Evolutionary conservation across 768 basidiomycete genomes (phyloP).

Genomic region (Mycena venus): DNA sequence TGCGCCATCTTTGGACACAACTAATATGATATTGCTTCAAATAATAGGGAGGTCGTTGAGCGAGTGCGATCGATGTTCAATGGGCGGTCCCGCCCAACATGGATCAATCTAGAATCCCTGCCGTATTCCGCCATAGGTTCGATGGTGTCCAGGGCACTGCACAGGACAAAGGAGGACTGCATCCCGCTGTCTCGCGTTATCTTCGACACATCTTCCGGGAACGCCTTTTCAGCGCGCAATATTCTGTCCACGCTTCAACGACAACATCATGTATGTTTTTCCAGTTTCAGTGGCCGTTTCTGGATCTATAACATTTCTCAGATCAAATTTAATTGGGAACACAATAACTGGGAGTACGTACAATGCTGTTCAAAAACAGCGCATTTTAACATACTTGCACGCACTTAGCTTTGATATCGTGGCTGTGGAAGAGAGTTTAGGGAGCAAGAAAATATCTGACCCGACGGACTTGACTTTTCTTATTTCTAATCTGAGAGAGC

Average conservation of each 20-base stretch:
- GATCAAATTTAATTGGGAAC: constrained; percentile 77
- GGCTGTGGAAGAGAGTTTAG: constrained; percentile 67
- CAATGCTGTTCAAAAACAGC: not conserved
- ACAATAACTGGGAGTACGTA: constrained; percentile 77
- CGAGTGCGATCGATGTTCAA: constrained; percentile 70
- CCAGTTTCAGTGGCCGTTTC: not conserved
- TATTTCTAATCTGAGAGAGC: constrained; percentile 67
- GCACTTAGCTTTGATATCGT: constrained; percentile 54
- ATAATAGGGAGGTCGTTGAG: constrained; percentile 61
- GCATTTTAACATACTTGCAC: constrained; percentile 4
- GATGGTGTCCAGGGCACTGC: constrained; percentile 75
- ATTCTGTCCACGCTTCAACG: constrained; percentile 74
- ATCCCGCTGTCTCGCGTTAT: constrained; percentile 67
- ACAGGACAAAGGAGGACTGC: constrained; percentile 69
- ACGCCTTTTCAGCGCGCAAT: constrained; percentile 78
- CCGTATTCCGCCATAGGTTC: constrained; percentile 67
- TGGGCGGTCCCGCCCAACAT: constrained; percentile 69
- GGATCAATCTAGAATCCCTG: constrained; percentile 77
- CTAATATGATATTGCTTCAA: not conserved
- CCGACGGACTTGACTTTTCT: constrained; percentile 76
- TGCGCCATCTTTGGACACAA: not conserved
- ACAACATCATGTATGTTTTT: constrained; percentile 66
- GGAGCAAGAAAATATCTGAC: constrained; percentile 66
- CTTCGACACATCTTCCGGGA: constrained; percentile 71
- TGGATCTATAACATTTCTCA: constrained; percentile 39